Evolutionary conservation across 2,329 filamentous ascomycete genomes (phyloP), one percentile per base, ranked within the genome.

Genomic region (Elsinoe perseae): DNA sequence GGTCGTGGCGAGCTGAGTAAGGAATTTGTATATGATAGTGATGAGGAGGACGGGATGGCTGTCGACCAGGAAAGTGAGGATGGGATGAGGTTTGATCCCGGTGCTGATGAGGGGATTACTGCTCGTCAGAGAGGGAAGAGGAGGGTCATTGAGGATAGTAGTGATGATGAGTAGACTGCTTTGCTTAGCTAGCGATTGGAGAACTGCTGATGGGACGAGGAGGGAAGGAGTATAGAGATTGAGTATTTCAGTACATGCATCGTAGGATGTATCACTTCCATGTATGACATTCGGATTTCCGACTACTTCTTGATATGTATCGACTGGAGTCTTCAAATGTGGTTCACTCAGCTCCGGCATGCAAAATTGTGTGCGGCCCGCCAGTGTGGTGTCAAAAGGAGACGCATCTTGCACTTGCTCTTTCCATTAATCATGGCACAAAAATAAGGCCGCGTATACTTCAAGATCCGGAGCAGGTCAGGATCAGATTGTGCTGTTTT

Each of bases 91-190:
- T 52, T 52, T 52, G 32, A 52, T 38, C 25, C 48, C 14, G 42
- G 28, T 10, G 23, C 14, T 18, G 28, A 46, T 27, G 54, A 56
- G 30, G 54, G 42, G 12, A 44, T 44, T 5, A 48, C 28, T 27
- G 54, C 28, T 43, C 25, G n/a, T 18, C 50, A 53, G 27, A 44
- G 44, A 21, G 48, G 56, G 34, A 50, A 46, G 57, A 53, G 48
- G 18, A 57, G 56, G 36, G 57, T 60, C 20, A 46, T 60, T 21
- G 59, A 60, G 23, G 54, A 55, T 52, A 54, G 56, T 30, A 58
- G 57, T 50, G 59, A 60, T 48, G 59, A 58, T 7, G 56, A 57
- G 55, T 36, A 8, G 16, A 34, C 12, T 2, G 14, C 12, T 32
- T 20, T 25, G 40, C 20, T 7, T 44, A 44, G 40, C 40, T 25